Evolutionary conservation across 1,139 yeast genomes (phyloP), one percentile per base, ranked within the genome.

Genomic region (Suhomyces bolitotheri): DNA sequence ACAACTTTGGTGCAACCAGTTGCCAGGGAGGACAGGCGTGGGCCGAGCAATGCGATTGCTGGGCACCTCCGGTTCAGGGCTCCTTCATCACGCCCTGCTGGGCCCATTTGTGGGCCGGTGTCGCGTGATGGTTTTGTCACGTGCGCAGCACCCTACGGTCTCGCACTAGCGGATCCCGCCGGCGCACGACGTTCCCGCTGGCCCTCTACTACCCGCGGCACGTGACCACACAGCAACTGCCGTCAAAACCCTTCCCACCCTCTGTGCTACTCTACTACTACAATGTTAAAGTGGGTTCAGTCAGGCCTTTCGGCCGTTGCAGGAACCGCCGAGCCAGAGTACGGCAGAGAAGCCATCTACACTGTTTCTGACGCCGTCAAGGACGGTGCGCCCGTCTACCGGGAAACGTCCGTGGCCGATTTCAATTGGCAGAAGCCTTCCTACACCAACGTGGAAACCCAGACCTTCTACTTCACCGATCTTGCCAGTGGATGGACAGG

Each of bases 321-420:
- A 6, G 98, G 98, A 34, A 79, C 95, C 12, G 96, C 96, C 2
- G 98, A 92, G 62, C 98, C 98, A 17, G 95, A 85, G 56, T 92
- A 92, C 55, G 98, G 98, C 35, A 76, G 82, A 31, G 96, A 82
- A 37, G 95, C 96, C 31, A 87, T 92, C 50, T 90, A 83, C 53
- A 77, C 97, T n/a, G 78, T 89, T 40, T 76, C 84, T 28, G 79
- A 74, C 27, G 66, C 82, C 34, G 78, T 83, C 38, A 25, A 22
- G 25, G 30, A 29, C 5, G 64, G 68, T 36, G 68, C 64, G 44
- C 65, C 66, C 40, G 50, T 57, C 16, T 59, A 50, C 33, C 54
- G 76, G 41, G 74, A 69, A 33, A 77, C 95, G 28, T 66, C 73
- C 5, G 54, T 62, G 20, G 73, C 73, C 8, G 98, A 92, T 60